Base-by-base conservation (phyloP, 225 moss, liverwort and hornwort species). In the Polytrichum commune region DNA sequence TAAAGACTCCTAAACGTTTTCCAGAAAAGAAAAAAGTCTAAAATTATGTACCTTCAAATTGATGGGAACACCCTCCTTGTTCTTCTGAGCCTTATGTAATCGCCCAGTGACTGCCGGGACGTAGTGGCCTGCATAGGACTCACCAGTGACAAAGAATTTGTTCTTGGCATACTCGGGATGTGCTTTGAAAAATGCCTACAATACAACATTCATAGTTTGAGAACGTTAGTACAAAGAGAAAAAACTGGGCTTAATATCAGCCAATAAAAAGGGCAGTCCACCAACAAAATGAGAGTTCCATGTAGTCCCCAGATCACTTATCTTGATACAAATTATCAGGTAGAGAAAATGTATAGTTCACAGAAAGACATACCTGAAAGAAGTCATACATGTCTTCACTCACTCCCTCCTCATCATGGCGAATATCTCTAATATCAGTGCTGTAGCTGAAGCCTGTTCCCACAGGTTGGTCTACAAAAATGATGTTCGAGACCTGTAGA, bases 371-470 rank as follows among this genome's bases (percentile, higher is more conserved):
- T 72, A 86, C 89, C 89, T 89, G 89, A 64, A 89, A 89, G 63
- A 84, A 86, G 75, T 89, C 89, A 65, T 72, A 84, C 86, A 89
- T 89, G 71, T 89, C 89, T 84, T 89, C 89, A 77, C 86, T 67
- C 46, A 89, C 84, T 71, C 89, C 86, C 61, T 69, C 74, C 30
- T 89, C 86, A 62, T 86, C 80, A 69, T 86, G 89, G 54, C 89
- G 83, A 70, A 84, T 76, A 64, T 89, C 89, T 65, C 89, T 86
- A 16, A 69, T 30, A 72, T 89, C 89, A 38, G 75, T 78, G 74
- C 82, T 89, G 67, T 89, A 86, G 68, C 89, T 86, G 69, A 89
- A 89, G 20, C 89, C 89, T 3, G 89, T 89, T 69, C 89, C 89
- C 70, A 84, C 67, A 55, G 89, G 89, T 69, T 89, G 89, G 67